A percentile compares a stretch with the other conserved stretches of the same genome.
Evolutionary conservation across 345 rosid species (phyloP).

Genomic region (Eucalyptus curtisii): DNA sequence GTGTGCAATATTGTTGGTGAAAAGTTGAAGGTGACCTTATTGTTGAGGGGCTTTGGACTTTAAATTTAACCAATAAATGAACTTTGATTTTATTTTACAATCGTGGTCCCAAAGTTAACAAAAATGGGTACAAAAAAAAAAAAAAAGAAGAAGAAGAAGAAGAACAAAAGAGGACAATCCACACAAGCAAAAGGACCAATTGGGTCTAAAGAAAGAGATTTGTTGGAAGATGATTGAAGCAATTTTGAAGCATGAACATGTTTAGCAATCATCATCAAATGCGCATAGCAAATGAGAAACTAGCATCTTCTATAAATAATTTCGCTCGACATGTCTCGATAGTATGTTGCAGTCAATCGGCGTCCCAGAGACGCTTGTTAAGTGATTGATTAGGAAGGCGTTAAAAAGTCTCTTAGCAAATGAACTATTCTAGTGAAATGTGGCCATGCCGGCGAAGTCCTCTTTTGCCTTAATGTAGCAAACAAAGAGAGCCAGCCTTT

Average conservation of each 20-base stretch:
- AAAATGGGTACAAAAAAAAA: neutral
- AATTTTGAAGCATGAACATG: neutral
- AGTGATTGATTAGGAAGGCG: neutral
- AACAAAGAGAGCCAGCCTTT: neutral
- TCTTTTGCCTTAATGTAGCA: neutral
- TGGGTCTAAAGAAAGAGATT: neutral
- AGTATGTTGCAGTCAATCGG: neutral
- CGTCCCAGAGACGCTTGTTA: neutral
- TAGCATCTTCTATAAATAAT: neutral
- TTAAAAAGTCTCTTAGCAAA: neutral
- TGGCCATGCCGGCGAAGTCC: neutral
- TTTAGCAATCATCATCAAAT: rapidly evolving
- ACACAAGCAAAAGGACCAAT: neutral
- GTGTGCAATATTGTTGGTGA: neutral
- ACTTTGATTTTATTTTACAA: neutral
- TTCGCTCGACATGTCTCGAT: neutral
- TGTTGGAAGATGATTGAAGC: neutral
- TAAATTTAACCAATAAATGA: neutral
- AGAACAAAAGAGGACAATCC: neutral
- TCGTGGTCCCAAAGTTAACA: neutral
- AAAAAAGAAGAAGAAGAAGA: neutral
- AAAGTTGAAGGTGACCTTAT: neutral
- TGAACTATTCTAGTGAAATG: neutral
- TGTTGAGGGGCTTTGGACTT: neutral
- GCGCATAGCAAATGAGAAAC: neutral